phyloP scores from a whole-genome alignment of 345 rosid species.

The Ceriops decandra region DNA sequence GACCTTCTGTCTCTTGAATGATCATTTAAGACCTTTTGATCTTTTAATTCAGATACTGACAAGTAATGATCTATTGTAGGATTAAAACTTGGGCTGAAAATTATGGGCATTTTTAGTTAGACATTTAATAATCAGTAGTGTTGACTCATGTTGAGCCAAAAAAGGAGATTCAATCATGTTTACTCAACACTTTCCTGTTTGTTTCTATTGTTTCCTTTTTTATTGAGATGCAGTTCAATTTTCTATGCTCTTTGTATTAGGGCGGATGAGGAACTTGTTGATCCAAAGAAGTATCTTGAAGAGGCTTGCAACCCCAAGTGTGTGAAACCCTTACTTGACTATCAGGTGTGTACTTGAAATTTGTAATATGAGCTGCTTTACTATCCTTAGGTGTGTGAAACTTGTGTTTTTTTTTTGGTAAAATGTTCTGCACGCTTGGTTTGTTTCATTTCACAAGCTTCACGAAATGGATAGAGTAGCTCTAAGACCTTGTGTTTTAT shows the following conservation, averaged over 20 bases:
- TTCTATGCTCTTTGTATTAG: constrained; percentile 20
- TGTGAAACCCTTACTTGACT: constrained; percentile 47
- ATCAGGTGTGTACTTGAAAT: constrained; percentile 36
- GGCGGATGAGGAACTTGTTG: constrained; percentile 69
- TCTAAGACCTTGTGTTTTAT: neutral
- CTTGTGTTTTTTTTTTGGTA: neutral
- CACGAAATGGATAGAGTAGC: neutral
- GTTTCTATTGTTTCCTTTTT: too few relatives aligned
- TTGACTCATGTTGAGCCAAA: too few relatives aligned
- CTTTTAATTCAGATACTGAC: too few relatives aligned
- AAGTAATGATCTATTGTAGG: too few relatives aligned
- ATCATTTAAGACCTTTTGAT: too few relatives aligned
- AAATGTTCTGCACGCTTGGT: neutral
- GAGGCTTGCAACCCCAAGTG: constrained; percentile 68
- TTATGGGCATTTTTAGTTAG: too few relatives aligned
- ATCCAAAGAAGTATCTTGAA: constrained; percentile 55
- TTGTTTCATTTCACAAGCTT: neutral
- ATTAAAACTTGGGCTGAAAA: too few relatives aligned
- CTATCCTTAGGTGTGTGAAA: neutral
- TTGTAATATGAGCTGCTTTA: neutral
- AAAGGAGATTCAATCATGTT: too few relatives aligned
- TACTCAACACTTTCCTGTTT: too few relatives aligned
- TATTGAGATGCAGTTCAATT: too few relatives aligned
- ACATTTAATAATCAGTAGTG: too few relatives aligned
- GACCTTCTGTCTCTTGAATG: too few relatives aligned